A percentile compares a stretch with the other conserved stretches of the same genome.
Conservation (phyloP, 2,329 filamentous ascomycete species). For the Colletotrichum incanum region DNA sequence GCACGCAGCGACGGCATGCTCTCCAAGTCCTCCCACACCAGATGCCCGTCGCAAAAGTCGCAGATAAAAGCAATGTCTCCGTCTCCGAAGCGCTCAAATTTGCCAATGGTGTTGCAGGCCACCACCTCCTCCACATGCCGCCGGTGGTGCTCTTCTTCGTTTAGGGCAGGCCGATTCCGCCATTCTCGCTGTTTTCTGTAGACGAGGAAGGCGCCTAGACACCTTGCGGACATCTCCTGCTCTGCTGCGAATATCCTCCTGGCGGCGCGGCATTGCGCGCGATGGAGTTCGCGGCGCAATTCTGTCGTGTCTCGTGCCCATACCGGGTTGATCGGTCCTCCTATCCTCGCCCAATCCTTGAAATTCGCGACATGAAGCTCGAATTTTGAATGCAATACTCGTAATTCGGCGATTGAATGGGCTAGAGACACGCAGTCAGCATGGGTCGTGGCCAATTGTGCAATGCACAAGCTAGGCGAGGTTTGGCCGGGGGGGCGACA, state of each 20-base stretch:
- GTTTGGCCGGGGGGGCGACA: conserved; percentile 22
- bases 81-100: conserved; percentile 70
- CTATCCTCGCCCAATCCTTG: conserved; percentile 68
- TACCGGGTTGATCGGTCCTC: conserved; percentile 69
- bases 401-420: conserved; percentile 68
- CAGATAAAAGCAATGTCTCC: conserved; percentile 71
- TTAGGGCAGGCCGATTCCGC: conserved; percentile 45
- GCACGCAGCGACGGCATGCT: conserved; percentile 64
- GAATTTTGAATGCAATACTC: conserved; percentile 61
- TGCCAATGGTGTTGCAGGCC: conserved; percentile 67
- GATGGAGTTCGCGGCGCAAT: conserved; percentile 68
- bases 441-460: conserved; percentile 9
- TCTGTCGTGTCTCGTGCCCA: conserved; percentile 69
- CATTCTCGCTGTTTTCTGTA: conserved; percentile 64
- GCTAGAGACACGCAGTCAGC: conserved; percentile 53
- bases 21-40: conserved; percentile 72
- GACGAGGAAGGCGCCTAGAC: conserved; percentile 71
- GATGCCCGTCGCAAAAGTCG: conserved; percentile 74
- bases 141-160: conserved; percentile 55
- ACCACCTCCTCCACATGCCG: conserved; percentile 65
- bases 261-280: conserved; percentile 71
- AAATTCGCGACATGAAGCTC: conserved; percentile 65
- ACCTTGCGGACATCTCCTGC: conserved; percentile 64
- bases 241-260: conserved; percentile 69
- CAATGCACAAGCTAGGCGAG: conserved; percentile 20